Evolutionary conservation across 176 grass and related monocot species (phyloP).

Genomic region (Aechmea fasciata): DNA sequence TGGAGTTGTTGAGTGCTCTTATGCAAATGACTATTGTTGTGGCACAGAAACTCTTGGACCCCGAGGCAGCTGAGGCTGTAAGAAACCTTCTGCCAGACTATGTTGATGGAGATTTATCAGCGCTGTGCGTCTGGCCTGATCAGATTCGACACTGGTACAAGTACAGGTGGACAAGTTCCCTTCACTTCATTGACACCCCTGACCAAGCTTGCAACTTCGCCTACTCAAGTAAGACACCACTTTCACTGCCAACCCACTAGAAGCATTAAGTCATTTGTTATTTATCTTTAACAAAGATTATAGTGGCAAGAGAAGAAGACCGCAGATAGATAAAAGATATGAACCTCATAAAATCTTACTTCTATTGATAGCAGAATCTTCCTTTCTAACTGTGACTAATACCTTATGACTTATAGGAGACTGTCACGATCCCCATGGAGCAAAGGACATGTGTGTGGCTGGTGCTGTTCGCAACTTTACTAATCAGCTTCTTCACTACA

Average conservation of each 20-base stretch:
- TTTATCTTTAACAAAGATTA: not conserved
- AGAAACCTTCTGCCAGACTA: slow-evolving; percentile 60
- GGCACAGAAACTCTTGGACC: slow-evolving; percentile 49
- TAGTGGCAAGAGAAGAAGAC: too few species aligned
- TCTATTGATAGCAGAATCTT: not conserved
- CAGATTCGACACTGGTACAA: slow-evolving; percentile 76
- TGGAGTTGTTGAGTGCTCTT: too few species aligned
- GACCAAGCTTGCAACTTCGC: slow-evolving; percentile 66
- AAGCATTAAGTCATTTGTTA: not conserved
- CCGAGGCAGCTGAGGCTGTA: slow-evolving; percentile 49
- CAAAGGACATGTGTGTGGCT: slow-evolving; percentile 60
- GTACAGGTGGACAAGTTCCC: slow-evolving; percentile 57
- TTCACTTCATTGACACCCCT: slow-evolving; percentile 89
- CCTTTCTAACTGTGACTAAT: not conserved
- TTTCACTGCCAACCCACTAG: not conserved
- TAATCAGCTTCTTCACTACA: slow-evolving; percentile 71
- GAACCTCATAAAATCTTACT: not conserved
- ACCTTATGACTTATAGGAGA: slow-evolving; percentile 39
- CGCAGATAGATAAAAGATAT: too few species aligned
- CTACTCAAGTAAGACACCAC: slow-evolving; percentile 45
- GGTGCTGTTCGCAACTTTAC: slow-evolving; percentile 85
- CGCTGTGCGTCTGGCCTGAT: slow-evolving; percentile 73
- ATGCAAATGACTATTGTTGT: not conserved
- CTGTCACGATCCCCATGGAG: slow-evolving; percentile 49
- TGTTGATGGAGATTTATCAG: slow-evolving; percentile 55